Percentiles rank a stretch among this genome's conserved stretches.
Conservation (phyloP, 169 alveolate species). For the Plasmodium ovale region DNA sequence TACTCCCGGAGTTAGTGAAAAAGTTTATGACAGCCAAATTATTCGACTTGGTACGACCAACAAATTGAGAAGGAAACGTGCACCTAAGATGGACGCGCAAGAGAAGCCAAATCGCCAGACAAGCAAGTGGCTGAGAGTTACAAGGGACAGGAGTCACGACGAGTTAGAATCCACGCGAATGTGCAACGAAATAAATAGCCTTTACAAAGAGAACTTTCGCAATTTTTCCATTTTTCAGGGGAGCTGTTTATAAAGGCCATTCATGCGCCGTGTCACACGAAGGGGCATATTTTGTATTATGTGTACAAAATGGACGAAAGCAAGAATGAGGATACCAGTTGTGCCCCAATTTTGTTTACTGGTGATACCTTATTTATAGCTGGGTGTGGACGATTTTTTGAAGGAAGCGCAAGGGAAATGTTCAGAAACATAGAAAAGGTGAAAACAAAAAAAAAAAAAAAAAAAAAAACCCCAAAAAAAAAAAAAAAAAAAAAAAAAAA, state of each 20-base stretch:
- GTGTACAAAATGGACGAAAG: constrained; percentile 76
- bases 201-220: neutral
- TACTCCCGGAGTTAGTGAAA: constrained; percentile 90
- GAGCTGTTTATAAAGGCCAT: constrained; percentile 84
- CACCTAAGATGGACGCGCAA: neutral
- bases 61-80: neutral
- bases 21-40: constrained; percentile 85
- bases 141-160: too few species aligned
- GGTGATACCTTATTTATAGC: constrained; percentile 96
- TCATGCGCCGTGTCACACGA: constrained; percentile 96
- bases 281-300: constrained; percentile 94
- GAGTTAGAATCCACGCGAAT: too few species aligned
- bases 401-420: constrained; percentile 93
- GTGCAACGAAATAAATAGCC: neutral
- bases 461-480: too few species aligned
- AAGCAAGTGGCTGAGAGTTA: too few species aligned
- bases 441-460: too few species aligned
- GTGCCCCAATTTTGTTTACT: constrained; percentile 82
- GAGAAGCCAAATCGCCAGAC: too few species aligned
- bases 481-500: too few species aligned
- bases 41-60: constrained; percentile 67
- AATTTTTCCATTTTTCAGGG: constrained; percentile 63
- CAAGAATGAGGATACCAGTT: constrained; percentile 34
- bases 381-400: constrained; percentile 97
- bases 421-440: constrained; percentile 78